Evolutionary conservation across 202 grass and related monocot species (phyloP).

Genomic region (Panicum virgatum): DNA sequence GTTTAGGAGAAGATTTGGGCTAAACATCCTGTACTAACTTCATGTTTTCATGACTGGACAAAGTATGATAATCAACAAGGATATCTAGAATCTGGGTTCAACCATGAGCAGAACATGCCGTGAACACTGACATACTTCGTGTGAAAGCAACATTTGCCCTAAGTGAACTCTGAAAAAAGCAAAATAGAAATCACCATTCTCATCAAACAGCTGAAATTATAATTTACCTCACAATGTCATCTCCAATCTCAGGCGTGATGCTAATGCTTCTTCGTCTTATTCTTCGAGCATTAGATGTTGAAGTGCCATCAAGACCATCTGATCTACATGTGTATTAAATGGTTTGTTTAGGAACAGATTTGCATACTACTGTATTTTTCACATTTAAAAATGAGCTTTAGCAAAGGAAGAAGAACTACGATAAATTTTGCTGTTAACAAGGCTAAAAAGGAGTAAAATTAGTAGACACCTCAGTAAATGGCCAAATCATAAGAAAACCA

Average conservation of each 20-base stretch:
- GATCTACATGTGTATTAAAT: slow-evolving; percentile 62
- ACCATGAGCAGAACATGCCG: not conserved
- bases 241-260: slow-evolving; percentile 97
- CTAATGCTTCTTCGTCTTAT: slow-evolving; percentile 93
- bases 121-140: slow-evolving; percentile 1
- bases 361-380: slow-evolving; percentile 9
- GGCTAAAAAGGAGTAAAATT: slow-evolving; percentile 15
- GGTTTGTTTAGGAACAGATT: slow-evolving; percentile 30
- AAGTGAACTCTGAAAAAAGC: slow-evolving; percentile 19
- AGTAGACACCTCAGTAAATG: not conserved
- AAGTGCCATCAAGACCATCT: slow-evolving; percentile 68
- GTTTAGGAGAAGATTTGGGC: too few species aligned
- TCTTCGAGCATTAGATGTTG: slow-evolving; percentile 75
- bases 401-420: not conserved
- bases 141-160: slow-evolving; percentile 37
- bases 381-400: slow-evolving; percentile 31
- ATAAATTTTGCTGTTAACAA: not conserved
- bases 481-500: not conserved
- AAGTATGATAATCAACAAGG: slow-evolving; percentile 7
- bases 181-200: not conserved
- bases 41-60: not conserved
- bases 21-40: too few species aligned
- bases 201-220: slow-evolving; percentile 29
- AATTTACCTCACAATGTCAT: slow-evolving; percentile 96
- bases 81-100: slow-evolving; percentile 36